These are phyloP conservation scores for Mayamaea pseudoterrestris DNA, from an alignment of 108 stramenopile species.

Conservation along the genomic window DNA sequence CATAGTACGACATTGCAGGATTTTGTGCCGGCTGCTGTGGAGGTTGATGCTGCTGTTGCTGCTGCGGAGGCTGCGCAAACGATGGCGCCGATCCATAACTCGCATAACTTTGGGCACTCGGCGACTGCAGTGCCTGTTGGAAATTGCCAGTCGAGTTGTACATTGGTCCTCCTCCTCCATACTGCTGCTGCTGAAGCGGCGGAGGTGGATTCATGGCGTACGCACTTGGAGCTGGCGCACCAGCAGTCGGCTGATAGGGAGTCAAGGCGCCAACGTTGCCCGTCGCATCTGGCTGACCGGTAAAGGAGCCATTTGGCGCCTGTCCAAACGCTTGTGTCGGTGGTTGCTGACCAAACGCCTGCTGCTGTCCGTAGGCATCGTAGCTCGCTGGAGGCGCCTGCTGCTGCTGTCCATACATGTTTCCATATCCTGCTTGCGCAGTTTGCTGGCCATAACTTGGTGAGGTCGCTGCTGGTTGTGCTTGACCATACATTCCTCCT, in stretches of 20 bases:
- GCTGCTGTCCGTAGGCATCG: conserved; percentile 3
- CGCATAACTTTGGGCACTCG: conserved; percentile 1
- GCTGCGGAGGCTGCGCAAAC: conserved; percentile 38
- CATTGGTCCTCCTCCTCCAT: too few relatives aligned
- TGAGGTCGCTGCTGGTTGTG: conserved; percentile 1
- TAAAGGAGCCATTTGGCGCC: neutral
- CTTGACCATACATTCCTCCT: neutral
- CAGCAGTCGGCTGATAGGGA: too few relatives aligned
- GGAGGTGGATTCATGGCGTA: neutral
- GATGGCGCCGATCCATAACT: conserved; percentile 52
- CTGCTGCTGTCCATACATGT: conserved; percentile 10
- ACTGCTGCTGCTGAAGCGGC: neutral
- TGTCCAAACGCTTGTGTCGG: neutral
- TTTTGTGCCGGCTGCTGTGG: too few relatives aligned
- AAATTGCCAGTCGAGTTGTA: too few relatives aligned
- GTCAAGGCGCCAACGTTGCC: too few relatives aligned
- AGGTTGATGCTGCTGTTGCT: neutral
- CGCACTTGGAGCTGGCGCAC: too few relatives aligned
- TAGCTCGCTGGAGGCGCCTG: conserved; percentile 1
- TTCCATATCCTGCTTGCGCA: too few relatives aligned
- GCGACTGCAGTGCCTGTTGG: neutral
- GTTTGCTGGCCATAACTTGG: neutral
- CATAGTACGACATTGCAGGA: too few relatives aligned
- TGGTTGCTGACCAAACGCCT: neutral
- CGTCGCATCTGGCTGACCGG: too few relatives aligned